A percentile compares a stretch with the other conserved stretches of the same genome.
Conservation (phyloP, 2,329 filamentous ascomycete genomes). For the Plectosphaerella plurivora region DNA sequence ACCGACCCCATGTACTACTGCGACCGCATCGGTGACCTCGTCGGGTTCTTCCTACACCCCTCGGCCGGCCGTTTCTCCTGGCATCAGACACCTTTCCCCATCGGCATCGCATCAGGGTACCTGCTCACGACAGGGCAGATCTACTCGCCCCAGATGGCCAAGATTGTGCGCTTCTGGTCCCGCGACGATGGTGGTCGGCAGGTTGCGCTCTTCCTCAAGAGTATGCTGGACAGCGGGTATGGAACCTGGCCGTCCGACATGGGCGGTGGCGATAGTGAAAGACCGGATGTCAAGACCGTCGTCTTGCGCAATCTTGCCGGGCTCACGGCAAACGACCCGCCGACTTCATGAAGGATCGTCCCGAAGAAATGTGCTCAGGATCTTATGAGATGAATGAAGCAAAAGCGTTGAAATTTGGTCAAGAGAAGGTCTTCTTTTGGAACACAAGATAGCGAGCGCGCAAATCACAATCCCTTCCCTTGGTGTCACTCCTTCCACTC, state of each 20-base stretch:
- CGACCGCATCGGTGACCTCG: constrained; percentile 9
- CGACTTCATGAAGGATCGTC: too few relatives aligned
- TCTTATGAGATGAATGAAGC: too few relatives aligned
- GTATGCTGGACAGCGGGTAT: background rate
- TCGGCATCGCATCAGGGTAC: constrained; percentile 10
- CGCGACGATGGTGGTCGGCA: background rate
- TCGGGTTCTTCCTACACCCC: constrained; percentile 11
- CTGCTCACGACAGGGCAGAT: constrained; percentile 8
- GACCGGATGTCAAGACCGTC: too few relatives aligned
- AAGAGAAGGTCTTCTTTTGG: too few relatives aligned
- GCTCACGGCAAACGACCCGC: too few relatives aligned
- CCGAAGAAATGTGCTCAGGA: too few relatives aligned
- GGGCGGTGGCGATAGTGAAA: too few relatives aligned
- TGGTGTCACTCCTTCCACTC: too few relatives aligned
- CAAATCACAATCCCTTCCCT: background rate
- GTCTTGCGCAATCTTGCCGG: too few relatives aligned
- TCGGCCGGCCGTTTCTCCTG: constrained; percentile 9
- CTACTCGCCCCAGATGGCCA: constrained; percentile 5
- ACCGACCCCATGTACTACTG: constrained; percentile 10
- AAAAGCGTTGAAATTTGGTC: too few relatives aligned
- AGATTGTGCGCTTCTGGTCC: constrained; percentile 11
- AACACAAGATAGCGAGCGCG: too few relatives aligned
- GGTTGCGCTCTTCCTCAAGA: background rate
- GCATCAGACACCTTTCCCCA: constrained; percentile 9
- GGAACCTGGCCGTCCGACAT: background rate